phyloP scores from a whole-genome alignment of 2,329 filamentous ascomycete genomes.

The Mollisiaceae sp. region DNA sequence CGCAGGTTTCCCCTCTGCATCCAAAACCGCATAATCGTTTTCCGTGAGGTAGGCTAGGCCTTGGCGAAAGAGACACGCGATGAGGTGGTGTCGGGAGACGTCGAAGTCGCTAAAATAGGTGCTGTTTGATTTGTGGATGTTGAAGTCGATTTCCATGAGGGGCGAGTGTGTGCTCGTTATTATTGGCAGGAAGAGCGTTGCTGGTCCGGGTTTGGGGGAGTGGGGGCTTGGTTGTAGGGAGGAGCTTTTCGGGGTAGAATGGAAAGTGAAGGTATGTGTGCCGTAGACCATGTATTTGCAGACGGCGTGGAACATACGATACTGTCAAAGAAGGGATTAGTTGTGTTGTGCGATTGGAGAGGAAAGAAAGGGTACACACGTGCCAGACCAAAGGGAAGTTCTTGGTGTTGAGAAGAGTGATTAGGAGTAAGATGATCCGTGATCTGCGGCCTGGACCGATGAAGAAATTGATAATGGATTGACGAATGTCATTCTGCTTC shows the following conservation, averaged over 20 bases:
- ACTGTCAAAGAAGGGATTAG: background rate
- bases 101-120: constrained; percentile 73
- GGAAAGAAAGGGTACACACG: background rate
- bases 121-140: constrained; percentile 71
- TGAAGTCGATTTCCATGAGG: constrained; percentile 70
- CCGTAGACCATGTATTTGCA: constrained; percentile 7
- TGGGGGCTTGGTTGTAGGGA: background rate
- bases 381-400: background rate
- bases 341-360: background rate
- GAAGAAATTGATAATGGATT: background rate
- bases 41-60: constrained; percentile 44
- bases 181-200: background rate
- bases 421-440: constrained; percentile 1
- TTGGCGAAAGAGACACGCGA: constrained; percentile 67
- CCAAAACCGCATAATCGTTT: constrained; percentile 41
- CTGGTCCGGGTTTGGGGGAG: no score
- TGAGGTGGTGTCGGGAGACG: constrained; percentile 75
- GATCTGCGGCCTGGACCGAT: background rate
- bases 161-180: background rate
- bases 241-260: background rate
- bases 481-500: background rate
- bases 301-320: background rate
- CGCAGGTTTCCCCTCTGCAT: constrained; percentile 43
- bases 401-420: background rate
- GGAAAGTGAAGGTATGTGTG: background rate